Base-by-base conservation (phyloP, 352 stramenopile species). In the Pythium scleroteichum region DNA sequence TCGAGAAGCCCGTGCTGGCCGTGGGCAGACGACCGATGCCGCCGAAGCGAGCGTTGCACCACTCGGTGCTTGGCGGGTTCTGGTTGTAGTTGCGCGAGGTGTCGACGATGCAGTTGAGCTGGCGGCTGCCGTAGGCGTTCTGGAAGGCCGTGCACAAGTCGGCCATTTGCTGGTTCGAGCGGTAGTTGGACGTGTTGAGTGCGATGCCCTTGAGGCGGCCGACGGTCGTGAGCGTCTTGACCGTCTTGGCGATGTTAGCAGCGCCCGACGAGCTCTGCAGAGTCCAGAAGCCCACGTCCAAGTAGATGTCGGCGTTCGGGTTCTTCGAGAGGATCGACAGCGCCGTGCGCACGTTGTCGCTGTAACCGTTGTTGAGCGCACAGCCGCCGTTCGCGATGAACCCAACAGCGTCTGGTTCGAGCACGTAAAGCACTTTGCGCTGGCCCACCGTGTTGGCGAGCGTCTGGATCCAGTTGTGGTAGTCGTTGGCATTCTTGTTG, bases 111-210 rank as follows among this genome's bases (percentile, higher is more conserved):
- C 83, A 92, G 39, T 75, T 58, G 12, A 85, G 53, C 7, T 64
- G 50, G 2, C 48, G 72, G 23, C 67, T 71, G 9, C 69, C 73
- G 52, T 82, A 53, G 1, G 77, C 77, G 13, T 20, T 59, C 53
- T 90, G 76, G 58, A 90, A 92, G 48, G 69, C 84, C 33, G 40
- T 64, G 64, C 80, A 92, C 3, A 88, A 56, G 16, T 53, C 62
- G 3, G 73, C 53, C 12, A 92, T 63, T 17, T 78, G 66, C 44
- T 40, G 52, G 23, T 64, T 87, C 6, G 77, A 74, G 57, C 81
- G 80, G 53, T 90, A 92, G 71, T 92, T 92, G 60, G 75, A 88
- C 13, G 83, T 90, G 74, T 92, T 90, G 49, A 92, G 73, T 32
- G 73, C 71, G 53, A 92, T 89, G 14, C 80, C 82, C 60, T 87